Conservation (phyloP, 1,139 yeast genomes). For the Chernovozyma aurita region DNA sequence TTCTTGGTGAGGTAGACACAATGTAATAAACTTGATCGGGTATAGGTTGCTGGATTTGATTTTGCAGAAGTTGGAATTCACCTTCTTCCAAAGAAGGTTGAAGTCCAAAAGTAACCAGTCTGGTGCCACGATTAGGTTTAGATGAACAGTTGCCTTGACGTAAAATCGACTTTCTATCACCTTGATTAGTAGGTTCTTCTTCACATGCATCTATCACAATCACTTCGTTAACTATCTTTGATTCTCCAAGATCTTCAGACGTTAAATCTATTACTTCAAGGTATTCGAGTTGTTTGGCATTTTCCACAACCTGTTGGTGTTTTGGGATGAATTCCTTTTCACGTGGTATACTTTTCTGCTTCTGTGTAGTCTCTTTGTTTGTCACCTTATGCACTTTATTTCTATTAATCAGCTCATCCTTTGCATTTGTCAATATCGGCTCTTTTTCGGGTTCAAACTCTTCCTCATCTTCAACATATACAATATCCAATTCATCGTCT, state of each 20-base stretch:
- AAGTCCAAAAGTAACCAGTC: constrained; percentile 10
- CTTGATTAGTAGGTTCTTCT: neutral
- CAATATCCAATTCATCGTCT: constrained; percentile 32
- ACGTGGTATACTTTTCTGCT: no score
- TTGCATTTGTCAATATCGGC: neutral
- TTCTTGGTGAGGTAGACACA: constrained; percentile 19
- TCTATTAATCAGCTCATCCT: neutral
- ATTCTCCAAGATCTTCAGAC: constrained; percentile 15
- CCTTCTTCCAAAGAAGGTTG: constrained; percentile 17
- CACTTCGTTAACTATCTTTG: constrained; percentile 12
- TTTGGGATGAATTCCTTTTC: no score
- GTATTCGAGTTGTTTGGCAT: no score
- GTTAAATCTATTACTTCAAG: constrained; percentile 24
- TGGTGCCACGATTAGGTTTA: constrained; percentile 1
- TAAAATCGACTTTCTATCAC: constrained; percentile 13
- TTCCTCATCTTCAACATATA: constrained; percentile 13
- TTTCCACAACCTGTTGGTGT: no score
- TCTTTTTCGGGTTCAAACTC: neutral
- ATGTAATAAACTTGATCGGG: constrained; percentile 15
- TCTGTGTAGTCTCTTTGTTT: neutral
- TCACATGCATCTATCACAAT: constrained; percentile 25
- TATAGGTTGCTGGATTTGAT: neutral
- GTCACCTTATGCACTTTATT: neutral
- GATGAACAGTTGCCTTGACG: constrained; percentile 5
- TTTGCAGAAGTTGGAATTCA: constrained; percentile 1